phyloP scores from a whole-genome alignment of 768 basidiomycete species.

The Sarcomyxa edulis region DNA sequence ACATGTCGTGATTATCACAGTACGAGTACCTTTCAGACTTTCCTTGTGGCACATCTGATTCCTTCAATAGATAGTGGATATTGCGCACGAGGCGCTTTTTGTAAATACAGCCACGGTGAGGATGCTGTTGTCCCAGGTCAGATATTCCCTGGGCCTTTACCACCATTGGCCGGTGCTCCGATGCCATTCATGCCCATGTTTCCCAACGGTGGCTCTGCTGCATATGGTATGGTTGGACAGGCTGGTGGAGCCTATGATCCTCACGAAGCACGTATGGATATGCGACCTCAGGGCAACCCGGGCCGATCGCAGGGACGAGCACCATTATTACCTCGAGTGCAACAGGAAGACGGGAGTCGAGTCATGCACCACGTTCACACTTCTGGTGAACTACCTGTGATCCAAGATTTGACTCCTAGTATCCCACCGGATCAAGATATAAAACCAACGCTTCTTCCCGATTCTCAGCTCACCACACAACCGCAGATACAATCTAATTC shows the following conservation, averaged over 20 bases:
- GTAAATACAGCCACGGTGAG: conserved; percentile 91
- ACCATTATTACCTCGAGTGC: conserved; percentile 50
- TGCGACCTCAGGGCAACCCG: conserved; percentile 44
- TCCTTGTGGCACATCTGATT: conserved; percentile 2
- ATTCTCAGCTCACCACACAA: conserved; percentile 21
- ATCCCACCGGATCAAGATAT: conserved; percentile 27
- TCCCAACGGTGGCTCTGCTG: conserved; percentile 46
- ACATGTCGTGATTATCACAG: conserved; percentile 92
- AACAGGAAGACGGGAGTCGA: conserved; percentile 46
- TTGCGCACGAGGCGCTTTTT: conserved; percentile 82
- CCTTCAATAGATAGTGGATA: conserved; percentile 72
- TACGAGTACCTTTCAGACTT: conserved; percentile 36
- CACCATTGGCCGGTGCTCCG: conserved; percentile 27
- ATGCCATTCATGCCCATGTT: conserved; percentile 75
- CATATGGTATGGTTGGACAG: conserved; percentile 35
- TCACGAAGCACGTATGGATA: conserved; percentile 75
- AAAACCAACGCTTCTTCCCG: conserved; percentile 12
- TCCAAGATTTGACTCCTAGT: conserved; percentile 75
- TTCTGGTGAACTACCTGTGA: conserved; percentile 76
- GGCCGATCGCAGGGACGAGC: conserved; percentile 45
- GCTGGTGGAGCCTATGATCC: conserved; percentile 64
- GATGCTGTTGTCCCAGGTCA: conserved; percentile 77
- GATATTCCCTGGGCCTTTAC: conserved; percentile 51
- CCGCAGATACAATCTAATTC: conserved; percentile 15
- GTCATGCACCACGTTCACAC: conserved; percentile 30